Evolutionary conservation across 2,329 filamentous ascomycete genomes (phyloP).

Genomic region (Alternaria sp.): DNA sequence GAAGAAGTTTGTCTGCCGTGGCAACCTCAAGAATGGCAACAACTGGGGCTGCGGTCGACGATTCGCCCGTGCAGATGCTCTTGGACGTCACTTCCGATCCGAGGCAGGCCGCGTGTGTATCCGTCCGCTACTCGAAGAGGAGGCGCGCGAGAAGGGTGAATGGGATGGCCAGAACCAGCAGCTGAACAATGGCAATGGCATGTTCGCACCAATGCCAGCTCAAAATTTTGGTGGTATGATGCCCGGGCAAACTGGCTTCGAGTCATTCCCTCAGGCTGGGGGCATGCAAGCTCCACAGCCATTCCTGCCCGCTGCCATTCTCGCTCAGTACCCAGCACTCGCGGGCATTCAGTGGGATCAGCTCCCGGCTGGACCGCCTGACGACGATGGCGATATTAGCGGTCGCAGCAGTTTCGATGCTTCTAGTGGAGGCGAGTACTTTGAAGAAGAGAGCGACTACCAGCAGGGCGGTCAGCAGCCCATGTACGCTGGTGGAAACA

Average conservation of each 20-base stretch:
- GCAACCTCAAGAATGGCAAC: slow-evolving; percentile 80
- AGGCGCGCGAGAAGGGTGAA: slow-evolving; percentile 79
- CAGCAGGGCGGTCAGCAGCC: slow-evolving; percentile 30
- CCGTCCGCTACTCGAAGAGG: slow-evolving; percentile 94
- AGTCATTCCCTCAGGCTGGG: slow-evolving; percentile 34
- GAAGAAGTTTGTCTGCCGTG: slow-evolving; percentile 98
- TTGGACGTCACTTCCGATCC: slow-evolving; percentile 92
- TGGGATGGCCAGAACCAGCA: slow-evolving; percentile 63
- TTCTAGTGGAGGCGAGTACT: slow-evolving; percentile 71
- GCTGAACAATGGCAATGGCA: slow-evolving; percentile 57
- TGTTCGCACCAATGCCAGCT: slow-evolving; percentile 39
- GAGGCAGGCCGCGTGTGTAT: slow-evolving; percentile 97
- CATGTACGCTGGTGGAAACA: slow-evolving; percentile 37
- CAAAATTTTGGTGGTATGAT: slow-evolving; percentile 44
- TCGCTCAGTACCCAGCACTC: slow-evolving; percentile 93
- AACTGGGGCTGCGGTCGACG: slow-evolving; percentile 93
- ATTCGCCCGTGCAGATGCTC: slow-evolving; percentile 92
- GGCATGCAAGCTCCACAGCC: slow-evolving; percentile 36
- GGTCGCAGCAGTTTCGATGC: slow-evolving; percentile 80
- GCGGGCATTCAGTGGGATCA: slow-evolving; percentile 86
- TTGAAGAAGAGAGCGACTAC: slow-evolving; percentile 70
- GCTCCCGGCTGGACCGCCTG: slow-evolving; percentile 67
- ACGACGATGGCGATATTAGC: slow-evolving; percentile 69
- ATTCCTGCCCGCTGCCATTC: slow-evolving; percentile 80
- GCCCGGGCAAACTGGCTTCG: slow-evolving; percentile 43